Evolutionary conservation across 352 stramenopile genomes (phyloP).

Genomic region (Pythium sukuiense): DNA sequence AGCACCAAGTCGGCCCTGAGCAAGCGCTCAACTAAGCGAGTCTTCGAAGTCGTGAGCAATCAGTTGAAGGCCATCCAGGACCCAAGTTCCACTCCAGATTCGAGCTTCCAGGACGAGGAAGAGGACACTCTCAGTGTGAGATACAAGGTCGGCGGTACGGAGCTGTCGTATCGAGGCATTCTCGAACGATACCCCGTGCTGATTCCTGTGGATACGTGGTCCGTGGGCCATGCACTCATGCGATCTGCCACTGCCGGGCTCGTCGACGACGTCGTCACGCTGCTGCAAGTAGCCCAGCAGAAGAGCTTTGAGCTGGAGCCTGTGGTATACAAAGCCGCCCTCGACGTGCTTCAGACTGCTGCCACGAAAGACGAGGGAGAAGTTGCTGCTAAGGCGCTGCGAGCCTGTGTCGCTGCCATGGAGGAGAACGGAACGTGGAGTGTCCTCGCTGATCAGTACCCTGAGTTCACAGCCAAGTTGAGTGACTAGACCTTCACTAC

Average conservation of each 20-base stretch:
- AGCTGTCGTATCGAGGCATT: slow-evolving; percentile 58
- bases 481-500: too few relatives aligned
- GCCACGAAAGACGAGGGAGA: not conserved
- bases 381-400: not conserved
- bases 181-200: slow-evolving; percentile 52
- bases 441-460: not conserved
- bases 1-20: slow-evolving; percentile 43
- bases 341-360: slow-evolving; percentile 28
- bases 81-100: not conserved
- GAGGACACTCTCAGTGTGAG: slow-evolving; percentile 12
- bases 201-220: slow-evolving; percentile 41
- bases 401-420: slow-evolving; percentile 10
- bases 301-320: slow-evolving; percentile 39
- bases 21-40: slow-evolving; percentile 44
- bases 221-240: slow-evolving; percentile 48
- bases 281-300: slow-evolving; percentile 44
- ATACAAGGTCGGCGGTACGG: slow-evolving; percentile 43
- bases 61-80: slow-evolving; percentile 44
- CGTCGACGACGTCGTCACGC: slow-evolving; percentile 39
- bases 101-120: not conserved
- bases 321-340: slow-evolving; percentile 47
- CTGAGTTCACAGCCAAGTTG: slow-evolving; percentile 16
- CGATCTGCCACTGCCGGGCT: slow-evolving; percentile 47
- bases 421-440: slow-evolving; percentile 14
- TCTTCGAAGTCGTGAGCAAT: slow-evolving; percentile 62